These are phyloP conservation scores for Ashbya aceris DNA, from an alignment of 1,139 yeast species.

Conservation along the genomic window DNA sequence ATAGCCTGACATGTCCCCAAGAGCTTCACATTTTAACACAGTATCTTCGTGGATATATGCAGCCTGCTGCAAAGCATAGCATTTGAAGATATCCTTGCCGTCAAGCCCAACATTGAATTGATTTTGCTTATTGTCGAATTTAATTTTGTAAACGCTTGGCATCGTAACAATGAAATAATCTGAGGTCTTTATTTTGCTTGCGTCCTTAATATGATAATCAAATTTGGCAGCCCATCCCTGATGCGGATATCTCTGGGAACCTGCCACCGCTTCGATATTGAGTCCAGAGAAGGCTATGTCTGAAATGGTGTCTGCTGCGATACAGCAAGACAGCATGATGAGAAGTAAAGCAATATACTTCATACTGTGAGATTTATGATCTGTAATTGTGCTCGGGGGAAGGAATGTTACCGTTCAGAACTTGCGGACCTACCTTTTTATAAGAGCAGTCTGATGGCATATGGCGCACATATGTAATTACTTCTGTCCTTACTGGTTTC, in stretches of 20 bases:
- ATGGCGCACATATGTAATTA: too few species aligned
- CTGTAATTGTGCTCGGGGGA: not conserved
- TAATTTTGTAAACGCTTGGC: conserved; percentile 29
- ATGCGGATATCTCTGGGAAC: conserved; percentile 20
- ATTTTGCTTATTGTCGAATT: conserved; percentile 19
- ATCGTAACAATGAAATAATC: conserved; percentile 23
- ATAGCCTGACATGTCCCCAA: conserved; percentile 16
- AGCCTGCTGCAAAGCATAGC: conserved; percentile 30
- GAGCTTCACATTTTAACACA: conserved; percentile 24
- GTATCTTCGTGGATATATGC: conserved; percentile 25
- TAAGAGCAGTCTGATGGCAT: too few species aligned
- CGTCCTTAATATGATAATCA: conserved; percentile 20
- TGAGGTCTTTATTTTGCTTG: conserved; percentile 18
- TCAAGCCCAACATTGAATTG: conserved; percentile 12
- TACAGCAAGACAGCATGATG: conserved; percentile 1
- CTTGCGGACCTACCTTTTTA: not conserved
- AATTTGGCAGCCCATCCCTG: conserved; percentile 30
- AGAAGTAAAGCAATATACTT: not conserved
- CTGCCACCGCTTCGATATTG: conserved; percentile 16
- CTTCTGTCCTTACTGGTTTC: too few species aligned
- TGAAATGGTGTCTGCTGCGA: conserved; percentile 14
- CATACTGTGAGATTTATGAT: not conserved
- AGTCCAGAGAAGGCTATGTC: conserved; percentile 16
- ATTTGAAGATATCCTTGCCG: conserved; percentile 24
- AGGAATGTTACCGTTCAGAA: not conserved